Evolutionary conservation across 2,329 filamentous ascomycete genomes (phyloP).

Genomic region (Penicillium sp.): DNA sequence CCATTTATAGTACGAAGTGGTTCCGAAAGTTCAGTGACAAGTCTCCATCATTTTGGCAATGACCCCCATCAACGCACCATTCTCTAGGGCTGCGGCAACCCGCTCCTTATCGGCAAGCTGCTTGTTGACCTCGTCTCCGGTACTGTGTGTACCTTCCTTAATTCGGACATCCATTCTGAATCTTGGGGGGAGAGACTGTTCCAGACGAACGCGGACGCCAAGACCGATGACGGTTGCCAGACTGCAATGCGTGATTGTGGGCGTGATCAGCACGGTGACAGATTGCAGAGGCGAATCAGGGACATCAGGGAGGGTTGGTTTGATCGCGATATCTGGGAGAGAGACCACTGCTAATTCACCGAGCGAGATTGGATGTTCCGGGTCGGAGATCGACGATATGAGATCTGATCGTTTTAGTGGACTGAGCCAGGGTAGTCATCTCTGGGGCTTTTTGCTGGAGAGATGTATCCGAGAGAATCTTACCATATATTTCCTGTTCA

Average conservation of each 20-base stretch:
- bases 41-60: constrained; percentile 92
- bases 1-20: neutral
- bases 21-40: constrained; percentile 56
- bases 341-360: constrained; percentile 93
- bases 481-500: constrained; percentile 94
- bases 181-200: constrained; percentile 84
- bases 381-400: constrained; percentile 91
- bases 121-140: constrained; percentile 94
- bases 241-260: constrained; percentile 95
- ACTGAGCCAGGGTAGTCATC: neutral
- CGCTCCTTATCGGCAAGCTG: constrained; percentile 95
- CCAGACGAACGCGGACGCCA: constrained; percentile 84
- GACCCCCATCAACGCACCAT: constrained; percentile 82
- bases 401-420: constrained; percentile 60
- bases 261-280: constrained; percentile 85
- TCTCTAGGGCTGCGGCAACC: constrained; percentile 91
- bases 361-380: constrained; percentile 91
- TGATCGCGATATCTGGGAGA: constrained; percentile 85
- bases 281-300: constrained; percentile 62
- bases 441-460: neutral
- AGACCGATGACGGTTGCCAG: constrained; percentile 94
- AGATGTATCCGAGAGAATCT: neutral
- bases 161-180: constrained; percentile 91
- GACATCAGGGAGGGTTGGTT: constrained; percentile 59
- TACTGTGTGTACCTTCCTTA: constrained; percentile 93